Evolutionary conservation across 2,329 filamentous ascomycete species (phyloP), one percentile per base, ranked within the genome.

Genomic region (Exserohilum turcica): DNA sequence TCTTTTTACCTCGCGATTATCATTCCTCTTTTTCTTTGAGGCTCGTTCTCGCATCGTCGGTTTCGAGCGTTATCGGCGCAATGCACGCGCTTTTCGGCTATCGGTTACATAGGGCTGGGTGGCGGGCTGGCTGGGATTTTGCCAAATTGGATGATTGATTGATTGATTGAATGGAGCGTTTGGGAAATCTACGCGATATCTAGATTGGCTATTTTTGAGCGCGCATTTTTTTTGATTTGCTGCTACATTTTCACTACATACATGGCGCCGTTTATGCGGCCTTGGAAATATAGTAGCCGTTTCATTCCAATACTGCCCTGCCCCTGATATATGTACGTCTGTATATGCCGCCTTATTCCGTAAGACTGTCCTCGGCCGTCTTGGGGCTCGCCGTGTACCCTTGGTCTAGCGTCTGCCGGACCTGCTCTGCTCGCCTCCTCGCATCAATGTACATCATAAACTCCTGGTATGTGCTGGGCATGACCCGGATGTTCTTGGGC

Each of bases 361-460:
- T 76, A 15, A 76, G 57, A 49, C 72, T 74, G 27, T 72, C 63
- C 48, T 72, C 70, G 5, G 69, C 70, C 9, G 57, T 64, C 61
- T 67, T 63, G 3, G 68, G 66, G 47, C 62, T 66, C 36, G 72
- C 51, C 5, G 61, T 65, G n/a, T 60, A 40, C 3, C 69, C 64
- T 27, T 71, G 67, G 18, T 69, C 61, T 16, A 72, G 39, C 29
- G 60, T 73, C 47, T 68, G 61, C 47, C 65, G 66, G 40, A 86
- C 80, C 63, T 80, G 78, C 60, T 79, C 74, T 3, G 82, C 83
- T 52, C 84, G 72, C 59, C 85, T 74, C 43, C 83, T 73, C 5
- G 84, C 84, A 75, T 86, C 84, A 13, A 86, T 78, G 70, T 85
- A 87, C 69, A 84, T 79, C 84, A 87, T 87, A 59, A 85, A 86